Base-by-base conservation (phyloP, 2,329 filamentous ascomycete species). In the Cladosporium sp. region DNA sequence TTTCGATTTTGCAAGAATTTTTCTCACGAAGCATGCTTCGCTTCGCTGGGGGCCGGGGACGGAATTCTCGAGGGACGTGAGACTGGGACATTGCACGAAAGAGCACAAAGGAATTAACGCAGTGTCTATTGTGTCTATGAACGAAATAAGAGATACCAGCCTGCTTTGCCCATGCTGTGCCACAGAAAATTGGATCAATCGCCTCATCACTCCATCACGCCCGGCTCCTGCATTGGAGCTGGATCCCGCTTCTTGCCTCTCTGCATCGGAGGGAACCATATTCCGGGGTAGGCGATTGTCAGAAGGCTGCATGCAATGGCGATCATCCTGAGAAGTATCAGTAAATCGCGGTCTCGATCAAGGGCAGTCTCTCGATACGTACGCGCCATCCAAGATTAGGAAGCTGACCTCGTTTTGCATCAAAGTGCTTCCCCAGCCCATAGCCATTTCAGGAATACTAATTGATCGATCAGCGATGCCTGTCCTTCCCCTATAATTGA, bases 391-490 rank as follows among this genome's bases (percentile, higher is more conserved):
- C 7, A 45, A 20, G 7, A 45, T 29, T 4, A 45, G 30, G 19
- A 45, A 45, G 22, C 30, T 45, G 7, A 29, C 20, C 43, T 45
- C 43, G 19, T 36, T 45, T 11, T 45, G 43, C 43, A 45, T 45
- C 30, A 45, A 19, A 18, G 30, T 38, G 19, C 43, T 38, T 7
- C 30, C 34, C 43, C 43, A 45, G 18, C 43, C 43, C 34, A 36
- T 36, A 12, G 30, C 43, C 43, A 45, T 45, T 29, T 45, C 43
- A 6, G 43, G 43, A n/a, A 37, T 45, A 24, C 42, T 41, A n/a
- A 7, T 29, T 6, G 18, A 12, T 15, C 5, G 4, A 13, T 41
- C 15, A 41, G 39, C 3, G 17, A n/a, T 9, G 22, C 9, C 9
- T 27, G 22, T 5, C 22, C 9, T 27, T 27, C 5, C 9, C 22